These are phyloP conservation scores for Oryza longistaminata DNA, from an alignment of 176 grass and related monocot genomes.

Conservation along the genomic window DNA sequence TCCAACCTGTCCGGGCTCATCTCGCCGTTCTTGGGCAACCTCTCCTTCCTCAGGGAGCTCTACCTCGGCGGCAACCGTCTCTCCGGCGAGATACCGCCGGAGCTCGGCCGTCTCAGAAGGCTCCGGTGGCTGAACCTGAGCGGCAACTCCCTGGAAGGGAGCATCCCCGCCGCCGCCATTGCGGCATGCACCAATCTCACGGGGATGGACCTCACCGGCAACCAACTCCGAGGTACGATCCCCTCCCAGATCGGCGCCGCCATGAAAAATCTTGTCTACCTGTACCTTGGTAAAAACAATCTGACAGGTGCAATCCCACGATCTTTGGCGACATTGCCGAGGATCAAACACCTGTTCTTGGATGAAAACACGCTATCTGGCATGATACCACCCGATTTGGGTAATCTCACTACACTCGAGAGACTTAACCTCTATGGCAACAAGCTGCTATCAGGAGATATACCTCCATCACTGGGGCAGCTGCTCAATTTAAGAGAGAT, in stretches of 20 bases:
- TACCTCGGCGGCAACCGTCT: slow-evolving; percentile 29
- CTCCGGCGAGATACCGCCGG: background rate
- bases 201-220: background rate
- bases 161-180: slow-evolving; percentile 12
- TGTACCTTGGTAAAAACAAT: background rate
- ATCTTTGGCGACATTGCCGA: slow-evolving; percentile 1
- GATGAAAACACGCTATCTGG: too few species aligned
- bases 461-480: slow-evolving; percentile 18
- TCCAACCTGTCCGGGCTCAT: slow-evolving; percentile 13
- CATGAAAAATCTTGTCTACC: slow-evolving; percentile 4
- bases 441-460: background rate
- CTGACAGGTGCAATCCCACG: slow-evolving; percentile 8
- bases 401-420: slow-evolving; percentile 6
- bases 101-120: slow-evolving; percentile 21
- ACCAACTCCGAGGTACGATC: slow-evolving; percentile 39
- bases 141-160: slow-evolving; percentile 15
- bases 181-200: slow-evolving; percentile 10
- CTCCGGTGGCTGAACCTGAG: slow-evolving; percentile 17
- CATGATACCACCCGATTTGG: background rate
- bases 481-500: background rate
- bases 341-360: background rate
- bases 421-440: background rate
- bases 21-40: slow-evolving; percentile 38
- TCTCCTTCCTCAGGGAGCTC: slow-evolving; percentile 27
- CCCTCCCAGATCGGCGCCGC: background rate